A percentile compares a stretch with the other conserved stretches of the same genome.
Conservation (phyloP, 306 rosid genomes). For the Malus orientalis region DNA sequence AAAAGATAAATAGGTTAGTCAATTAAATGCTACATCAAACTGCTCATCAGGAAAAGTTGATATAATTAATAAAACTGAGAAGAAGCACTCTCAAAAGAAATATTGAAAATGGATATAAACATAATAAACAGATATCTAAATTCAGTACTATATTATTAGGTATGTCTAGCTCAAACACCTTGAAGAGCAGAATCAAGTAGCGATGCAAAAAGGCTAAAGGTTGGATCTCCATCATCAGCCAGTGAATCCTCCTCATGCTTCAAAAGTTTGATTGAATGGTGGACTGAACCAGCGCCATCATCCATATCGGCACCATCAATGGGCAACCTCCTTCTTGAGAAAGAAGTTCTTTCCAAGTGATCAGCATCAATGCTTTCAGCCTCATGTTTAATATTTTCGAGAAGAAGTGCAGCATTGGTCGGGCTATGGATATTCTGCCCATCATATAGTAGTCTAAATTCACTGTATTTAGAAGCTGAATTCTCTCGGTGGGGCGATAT, state of each 20-base stretch:
- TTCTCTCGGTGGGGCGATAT: slow-evolving; percentile 34
- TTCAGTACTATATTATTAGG: neutral
- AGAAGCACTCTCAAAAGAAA: neutral
- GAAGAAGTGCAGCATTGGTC: slow-evolving; percentile 82
- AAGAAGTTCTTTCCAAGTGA: slow-evolving; percentile 42
- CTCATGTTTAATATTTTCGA: slow-evolving; percentile 79
- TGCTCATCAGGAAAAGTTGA: neutral
- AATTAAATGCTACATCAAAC: neutral
- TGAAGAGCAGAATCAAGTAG: slow-evolving; percentile 76
- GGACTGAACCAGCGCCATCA: slow-evolving; percentile 48
- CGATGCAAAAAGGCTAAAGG: slow-evolving; percentile 63
- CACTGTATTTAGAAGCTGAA: slow-evolving; percentile 52
- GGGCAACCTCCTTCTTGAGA: slow-evolving; percentile 46
- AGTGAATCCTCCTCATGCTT: slow-evolving; percentile 63
- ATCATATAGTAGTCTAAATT: slow-evolving; percentile 53
- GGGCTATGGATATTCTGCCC: slow-evolving; percentile 80
- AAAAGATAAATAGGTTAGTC: neutral
- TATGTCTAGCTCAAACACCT: slow-evolving; percentile 43
- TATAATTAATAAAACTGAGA: neutral
- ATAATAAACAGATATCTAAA: neutral
- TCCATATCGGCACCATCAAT: slow-evolving; percentile 45
- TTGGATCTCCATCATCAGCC: slow-evolving; percentile 58
- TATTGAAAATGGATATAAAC: neutral
- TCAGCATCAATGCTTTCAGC: slow-evolving; percentile 44
- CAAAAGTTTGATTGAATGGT: slow-evolving; percentile 45